Base-by-base conservation (phyloP, 257 asterid species). In the Nemophila menziesii region DNA sequence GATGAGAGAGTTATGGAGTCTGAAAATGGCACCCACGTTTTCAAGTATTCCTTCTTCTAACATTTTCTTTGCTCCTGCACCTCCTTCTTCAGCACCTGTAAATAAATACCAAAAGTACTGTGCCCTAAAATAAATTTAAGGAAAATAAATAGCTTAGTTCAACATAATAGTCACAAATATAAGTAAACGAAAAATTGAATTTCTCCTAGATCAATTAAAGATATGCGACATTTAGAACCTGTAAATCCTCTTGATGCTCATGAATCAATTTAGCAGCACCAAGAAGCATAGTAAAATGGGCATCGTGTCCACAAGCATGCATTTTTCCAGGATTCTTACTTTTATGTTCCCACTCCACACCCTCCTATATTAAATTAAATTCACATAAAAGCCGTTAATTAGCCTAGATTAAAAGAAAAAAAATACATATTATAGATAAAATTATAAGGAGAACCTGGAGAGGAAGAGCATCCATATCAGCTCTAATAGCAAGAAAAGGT, bases 221-320 rank as follows among this genome's bases (percentile, higher is more conserved):
- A 11, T 11, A 15, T 0, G n/a, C n/a, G n/a, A n/a, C n/a, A 56
- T n/a, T n/a, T n/a, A n/a, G n/a, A n/a, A 81, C 93, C 85, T 65
- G 65, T 26, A 81, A 57, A 23, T 60, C 67, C 43, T 17, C 10
- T 2, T 40, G 44, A 22, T 48, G 65, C 42, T 77, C 67, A 44
- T 72, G 74, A 64, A 81, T 89, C 46, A 81, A 57, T 67, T 63
- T 74, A 3, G 90, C 78, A 48, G 86, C 90, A 46, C 90, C 90
- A 43, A 81, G 84, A 62, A 77, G 85, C 82, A 71, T 74, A 13
- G 90, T 70, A 22, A 81, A 85, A 52, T 81, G 86, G 2, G 82
- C 90, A 33, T 81, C 93, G 49, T 81, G 86, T 37, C 93, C 93
- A 68, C 86, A 81, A 42, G 77, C 78, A 63, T 78, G 93, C 90